Evolutionary conservation across 2,329 filamentous ascomycete genomes (phyloP).

Genomic region (Pseudocercospora ulei): DNA sequence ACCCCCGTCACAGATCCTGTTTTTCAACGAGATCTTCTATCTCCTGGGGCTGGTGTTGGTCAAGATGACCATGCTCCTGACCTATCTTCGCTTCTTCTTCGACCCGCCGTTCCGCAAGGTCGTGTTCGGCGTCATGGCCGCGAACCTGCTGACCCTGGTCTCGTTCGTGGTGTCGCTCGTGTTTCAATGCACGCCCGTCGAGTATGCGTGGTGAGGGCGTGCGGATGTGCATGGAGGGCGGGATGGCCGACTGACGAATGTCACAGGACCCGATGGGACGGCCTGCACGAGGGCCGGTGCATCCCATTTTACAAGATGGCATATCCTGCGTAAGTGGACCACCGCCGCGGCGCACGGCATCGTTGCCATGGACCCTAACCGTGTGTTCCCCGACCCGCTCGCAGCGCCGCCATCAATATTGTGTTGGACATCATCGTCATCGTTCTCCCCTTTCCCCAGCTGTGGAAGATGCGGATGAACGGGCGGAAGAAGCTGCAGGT

Average conservation of each 20-base stretch:
- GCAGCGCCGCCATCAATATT: conserved; percentile 13
- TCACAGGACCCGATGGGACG: conserved; percentile 3
- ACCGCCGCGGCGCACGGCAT: too few relatives aligned
- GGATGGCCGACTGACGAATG: neutral
- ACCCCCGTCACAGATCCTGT: conserved; percentile 8
- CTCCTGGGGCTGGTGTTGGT: conserved; percentile 9
- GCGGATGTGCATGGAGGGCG: too few relatives aligned
- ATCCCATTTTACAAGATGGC: conserved; percentile 10
- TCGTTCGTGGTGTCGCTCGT: conserved; percentile 8
- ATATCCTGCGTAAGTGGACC: conserved; percentile 11
- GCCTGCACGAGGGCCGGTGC: conserved; percentile 9
- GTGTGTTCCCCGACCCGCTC: too few relatives aligned
- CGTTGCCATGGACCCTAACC: too few relatives aligned
- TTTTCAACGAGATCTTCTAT: conserved; percentile 12
- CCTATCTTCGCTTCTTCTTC: conserved; percentile 17
- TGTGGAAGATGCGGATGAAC: conserved; percentile 12
- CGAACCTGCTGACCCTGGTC: conserved; percentile 9
- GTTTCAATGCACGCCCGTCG: conserved; percentile 12
- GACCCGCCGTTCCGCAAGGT: conserved; percentile 6
- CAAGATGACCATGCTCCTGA: conserved; percentile 19
- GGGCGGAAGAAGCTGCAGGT: conserved; percentile 15
- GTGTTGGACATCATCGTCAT: conserved; percentile 11
- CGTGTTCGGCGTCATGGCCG: conserved; percentile 8
- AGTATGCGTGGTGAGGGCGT: conserved; percentile 6
- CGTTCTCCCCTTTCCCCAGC: conserved; percentile 9